Percentiles rank a stretch among this genome's conserved stretches.
Evolutionary conservation across 2,329 filamentous ascomycete genomes (phyloP).

Genomic region (Curvularia sp.): DNA sequence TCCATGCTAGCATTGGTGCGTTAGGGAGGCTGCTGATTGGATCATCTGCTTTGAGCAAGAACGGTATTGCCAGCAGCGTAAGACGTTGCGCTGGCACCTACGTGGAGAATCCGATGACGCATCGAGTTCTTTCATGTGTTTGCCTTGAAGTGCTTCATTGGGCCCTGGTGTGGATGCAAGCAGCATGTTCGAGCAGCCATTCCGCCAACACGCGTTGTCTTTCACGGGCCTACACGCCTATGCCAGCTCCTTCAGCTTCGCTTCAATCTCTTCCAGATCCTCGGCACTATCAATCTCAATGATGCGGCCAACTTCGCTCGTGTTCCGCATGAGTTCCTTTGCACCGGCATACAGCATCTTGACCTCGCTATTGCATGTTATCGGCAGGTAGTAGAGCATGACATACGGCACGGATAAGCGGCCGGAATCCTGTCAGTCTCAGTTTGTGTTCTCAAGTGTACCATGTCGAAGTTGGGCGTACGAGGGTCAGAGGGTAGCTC

Average conservation of each 20-base stretch:
- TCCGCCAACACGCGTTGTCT: background rate
- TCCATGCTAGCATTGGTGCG: background rate
- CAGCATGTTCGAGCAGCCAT: background rate
- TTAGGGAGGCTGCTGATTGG: background rate
- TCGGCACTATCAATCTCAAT: constrained; percentile 83
- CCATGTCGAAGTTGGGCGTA: constrained; percentile 53
- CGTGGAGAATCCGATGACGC: background rate
- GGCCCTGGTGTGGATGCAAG: background rate
- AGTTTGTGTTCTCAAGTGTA: constrained; percentile 12
- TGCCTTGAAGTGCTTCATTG: background rate
- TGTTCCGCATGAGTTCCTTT: constrained; percentile 94
- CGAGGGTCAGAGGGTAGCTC: constrained; percentile 87
- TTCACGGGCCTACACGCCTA: background rate
- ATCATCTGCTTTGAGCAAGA: background rate
- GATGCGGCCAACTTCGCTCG: constrained; percentile 85
- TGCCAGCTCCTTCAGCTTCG: constrained; percentile 60
- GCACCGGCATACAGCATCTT: constrained; percentile 96
- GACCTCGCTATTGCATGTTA: constrained; percentile 84
- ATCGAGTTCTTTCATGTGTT: background rate
- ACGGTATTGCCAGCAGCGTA: background rate
- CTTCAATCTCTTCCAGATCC: constrained; percentile 82
- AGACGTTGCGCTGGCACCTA: background rate
- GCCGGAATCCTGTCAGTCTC: constrained; percentile 70
- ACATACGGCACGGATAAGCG: constrained; percentile 91
- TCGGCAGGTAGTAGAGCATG: constrained; percentile 91